Percentiles rank a stretch among this genome's conserved stretches.
These are phyloP conservation scores for Plectosphaerella sp. DNA, from an alignment of 2,329 filamentous ascomycete genomes.

Conservation along the genomic window DNA sequence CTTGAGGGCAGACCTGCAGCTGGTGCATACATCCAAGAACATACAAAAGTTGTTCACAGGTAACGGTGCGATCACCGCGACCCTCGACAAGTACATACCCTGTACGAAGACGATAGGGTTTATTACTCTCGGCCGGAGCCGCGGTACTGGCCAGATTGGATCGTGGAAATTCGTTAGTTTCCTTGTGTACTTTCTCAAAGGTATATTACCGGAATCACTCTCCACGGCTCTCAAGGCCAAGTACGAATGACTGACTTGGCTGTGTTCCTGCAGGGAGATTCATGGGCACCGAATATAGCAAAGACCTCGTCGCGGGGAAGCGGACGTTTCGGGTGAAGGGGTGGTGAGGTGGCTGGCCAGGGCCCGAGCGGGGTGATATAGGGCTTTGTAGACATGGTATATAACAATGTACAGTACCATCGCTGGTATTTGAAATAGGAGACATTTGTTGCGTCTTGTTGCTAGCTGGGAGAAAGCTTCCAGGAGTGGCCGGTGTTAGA, in stretches of 20 bases:
- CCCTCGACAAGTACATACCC: constrained; percentile 9
- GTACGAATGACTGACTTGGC: too few species aligned
- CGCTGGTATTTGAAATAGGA: too few species aligned
- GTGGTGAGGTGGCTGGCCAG: too few species aligned
- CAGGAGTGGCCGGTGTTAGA: too few species aligned
- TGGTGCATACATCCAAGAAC: constrained; percentile 25
- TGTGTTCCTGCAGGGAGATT: too few species aligned
- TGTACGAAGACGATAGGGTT: constrained; percentile 26
- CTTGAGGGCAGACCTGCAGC: constrained; percentile 24
- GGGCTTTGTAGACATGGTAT: too few species aligned
- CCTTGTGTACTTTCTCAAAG: constrained; percentile 25
- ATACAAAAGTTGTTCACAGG: constrained; percentile 25
- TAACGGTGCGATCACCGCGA: constrained; percentile 17
- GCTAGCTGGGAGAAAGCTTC: too few species aligned
- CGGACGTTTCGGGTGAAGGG: constrained; percentile 6
- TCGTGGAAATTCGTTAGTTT: constrained; percentile 26
- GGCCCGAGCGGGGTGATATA: too few species aligned
- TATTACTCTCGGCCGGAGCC: constrained; percentile 33
- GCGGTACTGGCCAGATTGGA: constrained; percentile 26
- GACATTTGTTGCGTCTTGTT: too few species aligned
- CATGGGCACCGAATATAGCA: constrained; percentile 14
- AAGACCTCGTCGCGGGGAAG: constrained; percentile 6
- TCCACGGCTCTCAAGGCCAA: too few species aligned
- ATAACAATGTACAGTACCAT: too few species aligned
- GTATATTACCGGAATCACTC: too few species aligned